A percentile compares a stretch with the other conserved stretches of the same genome.
These are phyloP conservation scores for Chaetomium olivaceum DNA, from an alignment of 2,329 filamentous ascomycete species.

Conservation along the genomic window DNA sequence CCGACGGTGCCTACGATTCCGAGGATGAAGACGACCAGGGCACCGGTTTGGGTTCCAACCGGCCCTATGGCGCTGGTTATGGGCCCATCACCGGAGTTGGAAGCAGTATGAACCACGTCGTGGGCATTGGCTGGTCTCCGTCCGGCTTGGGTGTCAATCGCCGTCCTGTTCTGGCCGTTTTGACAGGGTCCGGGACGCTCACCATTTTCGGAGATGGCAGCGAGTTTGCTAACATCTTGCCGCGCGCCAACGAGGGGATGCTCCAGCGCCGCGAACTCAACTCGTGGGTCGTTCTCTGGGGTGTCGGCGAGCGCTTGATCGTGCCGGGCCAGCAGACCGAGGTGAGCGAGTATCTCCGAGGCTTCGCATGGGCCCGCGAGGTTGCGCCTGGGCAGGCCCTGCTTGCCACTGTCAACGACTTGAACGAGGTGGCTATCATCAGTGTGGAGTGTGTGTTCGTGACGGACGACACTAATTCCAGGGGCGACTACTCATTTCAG, in stretches of 20 bases:
- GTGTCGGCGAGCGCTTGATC: slow-evolving; percentile 53
- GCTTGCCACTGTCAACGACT: slow-evolving; percentile 55
- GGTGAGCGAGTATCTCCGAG: slow-evolving; percentile 49
- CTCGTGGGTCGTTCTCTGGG: slow-evolving; percentile 57
- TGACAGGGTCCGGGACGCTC: slow-evolving; percentile 53
- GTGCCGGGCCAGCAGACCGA: slow-evolving; percentile 47
- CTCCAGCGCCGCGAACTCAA: slow-evolving; percentile 38
- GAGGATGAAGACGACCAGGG: slow-evolving; percentile 26
- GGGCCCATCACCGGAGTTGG: slow-evolving; percentile 51
- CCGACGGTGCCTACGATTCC: slow-evolving; percentile 36
- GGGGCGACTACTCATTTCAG: slow-evolving; percentile 19
- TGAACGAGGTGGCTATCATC: slow-evolving; percentile 52
- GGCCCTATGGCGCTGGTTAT: slow-evolving; percentile 47
- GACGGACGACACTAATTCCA: slow-evolving; percentile 34
- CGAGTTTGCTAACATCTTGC: slow-evolving; percentile 30
- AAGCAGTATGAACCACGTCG: slow-evolving; percentile 55
- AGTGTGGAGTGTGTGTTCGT: slow-evolving; percentile 45
- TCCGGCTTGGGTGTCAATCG: slow-evolving; percentile 56
- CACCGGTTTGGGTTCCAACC: slow-evolving; percentile 35
- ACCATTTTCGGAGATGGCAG: slow-evolving; percentile 53
- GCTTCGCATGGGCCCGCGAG: slow-evolving; percentile 56
- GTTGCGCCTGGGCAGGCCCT: slow-evolving; percentile 46
- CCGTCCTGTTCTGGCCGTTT: slow-evolving; percentile 52
- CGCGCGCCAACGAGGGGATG: slow-evolving; percentile 32
- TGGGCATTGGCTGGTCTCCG: slow-evolving; percentile 59